These are phyloP conservation scores for Arthrobotrys sphaeroides DNA, from an alignment of 2,329 filamentous ascomycete genomes.

Conservation along the genomic window DNA sequence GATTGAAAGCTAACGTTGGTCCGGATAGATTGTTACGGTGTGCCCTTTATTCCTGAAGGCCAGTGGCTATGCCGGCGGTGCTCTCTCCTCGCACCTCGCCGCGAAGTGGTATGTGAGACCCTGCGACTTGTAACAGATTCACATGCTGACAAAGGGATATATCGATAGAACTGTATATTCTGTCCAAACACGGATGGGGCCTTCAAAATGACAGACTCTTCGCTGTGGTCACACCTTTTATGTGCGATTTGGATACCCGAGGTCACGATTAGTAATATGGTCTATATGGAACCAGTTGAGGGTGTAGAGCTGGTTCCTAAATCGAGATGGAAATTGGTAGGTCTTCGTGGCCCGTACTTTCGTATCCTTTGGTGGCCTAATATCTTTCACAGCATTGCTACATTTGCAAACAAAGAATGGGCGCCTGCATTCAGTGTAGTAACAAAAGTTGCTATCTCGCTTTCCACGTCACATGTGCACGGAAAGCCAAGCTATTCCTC, in stretches of 20 bases:
- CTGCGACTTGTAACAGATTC: background rate
- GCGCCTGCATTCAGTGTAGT: slow-evolving; percentile 96
- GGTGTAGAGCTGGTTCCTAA: slow-evolving; percentile 98
- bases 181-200: slow-evolving; percentile 97
- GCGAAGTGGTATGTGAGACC: slow-evolving; percentile 74
- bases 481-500: slow-evolving; percentile 84
- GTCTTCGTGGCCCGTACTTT: slow-evolving; percentile 43
- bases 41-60: slow-evolving; percentile 97
- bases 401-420: slow-evolving; percentile 97
- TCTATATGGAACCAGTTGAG: slow-evolving; percentile 97
- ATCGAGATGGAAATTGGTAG: slow-evolving; percentile 82
- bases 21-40: slow-evolving; percentile 84
- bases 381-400: slow-evolving; percentile 73
- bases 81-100: slow-evolving; percentile 84
- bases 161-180: slow-evolving; percentile 93
- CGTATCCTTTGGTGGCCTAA: background rate
- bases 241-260: slow-evolving; percentile 99
- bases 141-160: background rate
- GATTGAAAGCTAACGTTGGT: background rate
- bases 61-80: slow-evolving; percentile 98
- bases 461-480: slow-evolving; percentile 95
- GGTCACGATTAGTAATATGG: slow-evolving; percentile 91
- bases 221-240: slow-evolving; percentile 95
- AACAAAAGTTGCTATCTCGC: slow-evolving; percentile 97
- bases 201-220: slow-evolving; percentile 96